Base-by-base conservation (phyloP, 805 yeast species). In the Lipomyces japonicus region DNA sequence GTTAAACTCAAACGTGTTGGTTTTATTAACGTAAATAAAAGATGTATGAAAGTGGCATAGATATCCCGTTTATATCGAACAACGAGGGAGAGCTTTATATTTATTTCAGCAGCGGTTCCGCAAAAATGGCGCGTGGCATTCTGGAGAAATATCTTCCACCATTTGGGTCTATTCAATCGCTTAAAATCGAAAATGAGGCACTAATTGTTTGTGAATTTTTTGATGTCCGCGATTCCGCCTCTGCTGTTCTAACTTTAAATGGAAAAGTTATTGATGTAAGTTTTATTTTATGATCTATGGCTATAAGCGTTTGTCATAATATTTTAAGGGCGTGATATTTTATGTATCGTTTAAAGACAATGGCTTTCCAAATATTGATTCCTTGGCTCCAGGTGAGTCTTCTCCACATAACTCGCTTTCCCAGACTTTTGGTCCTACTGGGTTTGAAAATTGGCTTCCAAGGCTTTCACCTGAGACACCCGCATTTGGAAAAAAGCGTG, bases 181-280 rank as follows among this genome's bases (percentile, higher is more conserved):
- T 60, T 19, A 42, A 30, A 18, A 38, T 32, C 31, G 53, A 52
- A 25, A 50, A 42, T 42, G 53, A 49, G 22, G 25, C 46, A 14
- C 37, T 38, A 9, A 66, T 63, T 41, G 44, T 59, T 35, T 68
- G 72, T 41, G 65, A 63, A 18, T 71, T 60, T 51, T 69, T 53
- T 46, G 73, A 71, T 48, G 54, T 70, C 21, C 61, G 73, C 36
- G 61, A 68, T 18, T 64, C 73, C 1, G 65, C 69, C 39, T 58
- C 61, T 19, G 65, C 70, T 3, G 61, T 51, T 32, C 37, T 53
- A 30, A 45, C 57, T 51, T 26, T 54, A 43, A 24, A 55, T 61
- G 41, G 65, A 44, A 30, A 58, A 55, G 21, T 63, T 62, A 22
- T 54, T 61, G 52, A 59, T 14, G 59, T 55, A 26, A 40, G 49